A percentile compares a stretch with the other conserved stretches of the same genome.
Conservation (phyloP, 2,329 filamentous ascomycete genomes). For the Aspergillus fijiensis region DNA sequence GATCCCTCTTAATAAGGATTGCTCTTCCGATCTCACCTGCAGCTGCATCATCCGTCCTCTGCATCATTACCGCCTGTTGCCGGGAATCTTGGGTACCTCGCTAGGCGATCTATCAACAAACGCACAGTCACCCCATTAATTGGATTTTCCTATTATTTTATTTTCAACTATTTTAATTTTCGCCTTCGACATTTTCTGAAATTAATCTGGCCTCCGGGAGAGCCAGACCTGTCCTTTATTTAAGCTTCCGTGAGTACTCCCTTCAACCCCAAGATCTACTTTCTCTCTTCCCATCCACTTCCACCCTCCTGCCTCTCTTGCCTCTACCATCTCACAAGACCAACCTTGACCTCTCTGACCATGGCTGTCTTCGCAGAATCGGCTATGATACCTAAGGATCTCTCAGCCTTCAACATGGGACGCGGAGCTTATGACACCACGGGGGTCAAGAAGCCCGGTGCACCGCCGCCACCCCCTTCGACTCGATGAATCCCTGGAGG, state of each 20-base stretch:
- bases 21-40: constrained; percentile 38
- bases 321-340: constrained; percentile 4
- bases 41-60: constrained; percentile 28
- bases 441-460: constrained; percentile 50
- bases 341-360: constrained; percentile 22
- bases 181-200: not conserved
- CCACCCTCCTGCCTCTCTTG: constrained; percentile 3
- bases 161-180: constrained; percentile 12
- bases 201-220: not conserved
- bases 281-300: not conserved
- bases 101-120: constrained; percentile 20
- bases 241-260: constrained; percentile 21
- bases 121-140: constrained; percentile 18
- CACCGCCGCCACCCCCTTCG: constrained; percentile 45
- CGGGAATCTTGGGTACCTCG: constrained; percentile 25
- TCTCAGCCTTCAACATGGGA: constrained; percentile 50
- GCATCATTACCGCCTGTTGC: constrained; percentile 26
- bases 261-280: constrained; percentile 2
- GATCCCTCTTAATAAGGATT: constrained; percentile 36
- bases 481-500: constrained; percentile 21
- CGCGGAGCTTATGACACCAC: constrained; percentile 54
- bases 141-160: constrained; percentile 13
- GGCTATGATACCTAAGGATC: constrained; percentile 44
- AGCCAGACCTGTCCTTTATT: constrained; percentile 11
- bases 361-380: constrained; percentile 35